Base-by-base conservation (phyloP, 2,329 filamentous ascomycete species). In the Corniculantispora saksenae region DNA sequence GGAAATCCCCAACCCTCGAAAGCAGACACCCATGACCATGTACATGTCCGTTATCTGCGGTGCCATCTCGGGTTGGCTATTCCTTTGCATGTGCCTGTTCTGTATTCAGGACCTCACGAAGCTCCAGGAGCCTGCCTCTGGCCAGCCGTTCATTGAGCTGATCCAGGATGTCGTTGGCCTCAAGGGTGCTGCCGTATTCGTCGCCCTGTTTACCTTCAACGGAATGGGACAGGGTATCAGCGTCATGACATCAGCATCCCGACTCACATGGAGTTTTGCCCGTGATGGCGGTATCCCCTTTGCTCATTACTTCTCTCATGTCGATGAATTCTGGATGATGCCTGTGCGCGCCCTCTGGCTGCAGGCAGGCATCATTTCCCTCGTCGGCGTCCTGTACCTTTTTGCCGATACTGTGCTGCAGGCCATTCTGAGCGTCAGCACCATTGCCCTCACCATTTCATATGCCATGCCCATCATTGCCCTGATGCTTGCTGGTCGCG, bases 161-260 rank as follows among this genome's bases (percentile, higher is more conserved):
- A 72, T 83, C 54, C 72, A 79, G 25, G 51, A 78, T 70, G 68
- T 72, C 0, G 67, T 78, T 4, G 76, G 75, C 3, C 72, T 73
- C 21, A 66, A 72, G 1, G 81, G 79, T n/a, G 81, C 75, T 13
- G 77, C 79, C 1, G 77, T 78, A 0, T 74, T 86, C 8, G 71
- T 86, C 25, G 75, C 79, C 0, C 74, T 87, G 0, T 86, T 87
- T 71, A 83, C 84, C 51, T 80, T 86, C 73, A 86, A 86, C 66
- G 84, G 83, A 43, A 63, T 86, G 0, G 82, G 83, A 1, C 83
- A 86, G 69, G 83, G 81, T 10, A 76, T 85, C 66, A 83, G 81
- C 58, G 75, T 83, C 63, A 71, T 84, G 50, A 86, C 82, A 1
- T 83, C 83, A 2, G 76, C 80, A 3, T 85, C 83, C 0, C 81